These are phyloP conservation scores for Platanthera zijinensis DNA, from an alignment of 106 monocot species.

Conservation along the genomic window DNA sequence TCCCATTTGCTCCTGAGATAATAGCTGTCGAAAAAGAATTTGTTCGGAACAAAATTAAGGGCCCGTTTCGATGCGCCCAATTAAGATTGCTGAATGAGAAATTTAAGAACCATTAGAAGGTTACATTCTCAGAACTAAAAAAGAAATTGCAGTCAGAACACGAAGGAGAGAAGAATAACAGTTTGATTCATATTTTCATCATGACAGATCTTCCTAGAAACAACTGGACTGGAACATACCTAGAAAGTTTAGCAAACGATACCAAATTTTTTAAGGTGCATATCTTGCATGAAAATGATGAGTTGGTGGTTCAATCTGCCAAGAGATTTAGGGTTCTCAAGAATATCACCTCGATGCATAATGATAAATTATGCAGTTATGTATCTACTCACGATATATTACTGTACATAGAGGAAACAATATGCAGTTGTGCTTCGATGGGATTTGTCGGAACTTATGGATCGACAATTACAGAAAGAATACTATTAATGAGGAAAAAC, in stretches of 20 bases:
- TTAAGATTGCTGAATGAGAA: conserved; percentile 89
- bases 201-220: conserved; percentile 80
- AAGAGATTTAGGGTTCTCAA: conserved; percentile 41
- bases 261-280: conserved; percentile 37
- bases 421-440: conserved; percentile 87
- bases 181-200: conserved; percentile 62
- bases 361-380: conserved; percentile 15
- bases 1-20: conserved; percentile 75
- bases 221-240: conserved; percentile 78
- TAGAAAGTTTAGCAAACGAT: conserved; percentile 42
- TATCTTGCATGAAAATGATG: conserved; percentile 49
- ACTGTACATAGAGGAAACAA: conserved; percentile 61
- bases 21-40: conserved; percentile 52
- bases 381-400: conserved; percentile 48
- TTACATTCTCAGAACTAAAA: conserved; percentile 58
- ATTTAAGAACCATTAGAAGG: conserved; percentile 90
- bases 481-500: conserved; percentile 72
- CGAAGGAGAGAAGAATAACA: conserved; percentile 13
- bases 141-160: conserved; percentile 41
- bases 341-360: background rate
- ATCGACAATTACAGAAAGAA: conserved; percentile 82
- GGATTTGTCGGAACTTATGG: conserved; percentile 94
- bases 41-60: conserved; percentile 43
- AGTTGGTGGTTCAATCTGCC: conserved; percentile 39
- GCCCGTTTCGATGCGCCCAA: conserved; percentile 83